These are phyloP conservation scores for Orbilia quercus DNA, from an alignment of 2,329 filamentous ascomycete species.

Conservation along the genomic window DNA sequence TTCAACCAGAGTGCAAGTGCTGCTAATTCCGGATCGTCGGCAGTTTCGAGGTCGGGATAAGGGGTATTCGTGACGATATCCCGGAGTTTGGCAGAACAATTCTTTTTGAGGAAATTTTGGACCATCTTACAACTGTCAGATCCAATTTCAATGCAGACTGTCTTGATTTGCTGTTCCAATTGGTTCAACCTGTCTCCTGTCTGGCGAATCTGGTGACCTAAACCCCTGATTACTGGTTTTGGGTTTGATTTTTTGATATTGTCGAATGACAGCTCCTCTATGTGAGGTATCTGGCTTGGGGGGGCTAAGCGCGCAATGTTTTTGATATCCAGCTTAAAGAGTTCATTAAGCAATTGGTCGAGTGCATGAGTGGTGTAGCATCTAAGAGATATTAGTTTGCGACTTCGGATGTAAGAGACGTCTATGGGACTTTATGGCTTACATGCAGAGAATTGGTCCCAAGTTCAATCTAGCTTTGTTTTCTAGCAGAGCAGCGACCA, in stretches of 20 bases:
- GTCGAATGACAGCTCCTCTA: constrained; percentile 61
- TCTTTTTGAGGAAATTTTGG: constrained; percentile 14
- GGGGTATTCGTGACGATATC: constrained; percentile 9
- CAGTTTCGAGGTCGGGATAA: background rate
- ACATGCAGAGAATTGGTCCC: constrained; percentile 68
- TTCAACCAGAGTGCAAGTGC: constrained; percentile 4
- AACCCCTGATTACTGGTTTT: background rate
- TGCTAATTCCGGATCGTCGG: too few relatives aligned
- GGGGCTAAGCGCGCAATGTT: constrained; percentile 72
- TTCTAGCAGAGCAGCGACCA: constrained; percentile 63
- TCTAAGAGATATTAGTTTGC: constrained; percentile 48
- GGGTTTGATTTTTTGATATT: constrained; percentile 15
- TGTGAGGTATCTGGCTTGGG: constrained; percentile 68
- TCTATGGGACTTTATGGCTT: constrained; percentile 42
- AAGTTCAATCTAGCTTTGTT: constrained; percentile 59
- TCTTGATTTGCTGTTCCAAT: constrained; percentile 4
- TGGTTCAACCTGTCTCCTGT: background rate
- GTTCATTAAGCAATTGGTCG: constrained; percentile 71
- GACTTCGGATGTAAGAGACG: too few relatives aligned
- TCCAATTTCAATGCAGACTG: constrained; percentile 10
- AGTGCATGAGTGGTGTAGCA: constrained; percentile 69
- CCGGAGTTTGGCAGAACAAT: constrained; percentile 4
- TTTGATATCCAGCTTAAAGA: constrained; percentile 66
- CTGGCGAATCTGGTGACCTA: background rate
- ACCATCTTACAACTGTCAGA: constrained; percentile 1